Evolutionary conservation across 176 grass and related monocot species (phyloP).

Genomic region (Thalia dealbata): DNA sequence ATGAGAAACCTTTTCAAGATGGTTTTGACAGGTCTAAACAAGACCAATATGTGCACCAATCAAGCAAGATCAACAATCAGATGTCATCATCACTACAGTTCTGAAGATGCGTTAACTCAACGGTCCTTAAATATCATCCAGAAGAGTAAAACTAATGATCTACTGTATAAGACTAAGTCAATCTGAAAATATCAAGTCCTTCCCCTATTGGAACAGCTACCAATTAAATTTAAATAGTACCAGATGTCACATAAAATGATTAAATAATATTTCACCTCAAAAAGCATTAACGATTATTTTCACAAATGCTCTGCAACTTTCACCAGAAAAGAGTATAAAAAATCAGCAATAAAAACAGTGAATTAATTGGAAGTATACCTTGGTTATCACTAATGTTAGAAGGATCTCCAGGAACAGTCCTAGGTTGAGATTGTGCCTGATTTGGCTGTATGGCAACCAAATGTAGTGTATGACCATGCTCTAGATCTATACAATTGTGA

Average conservation of each 20-base stretch:
- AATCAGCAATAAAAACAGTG: neutral
- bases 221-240: neutral
- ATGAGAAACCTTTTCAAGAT: too few species aligned
- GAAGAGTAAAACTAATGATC: too few species aligned
- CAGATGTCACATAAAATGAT: neutral
- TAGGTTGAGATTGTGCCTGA: conserved; percentile 43
- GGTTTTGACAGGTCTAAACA: too few species aligned
- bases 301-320: neutral
- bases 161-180: too few species aligned
- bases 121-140: too few species aligned
- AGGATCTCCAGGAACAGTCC: conserved; percentile 37
- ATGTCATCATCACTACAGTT: too few species aligned
- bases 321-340: neutral
- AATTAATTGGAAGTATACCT: neutral
- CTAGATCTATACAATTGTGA: conserved; percentile 44
- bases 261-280: neutral
- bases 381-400: conserved; percentile 39
- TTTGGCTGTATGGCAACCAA: conserved; percentile 53
- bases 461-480: conserved; percentile 90
- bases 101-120: too few species aligned
- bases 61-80: too few species aligned
- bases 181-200: too few species aligned
- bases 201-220: neutral
- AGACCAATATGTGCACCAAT: too few species aligned
- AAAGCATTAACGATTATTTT: neutral